Percentiles rank a stretch among this genome's conserved stretches.
These are phyloP conservation scores for Lumnitzera racemosa DNA, from an alignment of 345 rosid species.

Conservation along the genomic window DNA sequence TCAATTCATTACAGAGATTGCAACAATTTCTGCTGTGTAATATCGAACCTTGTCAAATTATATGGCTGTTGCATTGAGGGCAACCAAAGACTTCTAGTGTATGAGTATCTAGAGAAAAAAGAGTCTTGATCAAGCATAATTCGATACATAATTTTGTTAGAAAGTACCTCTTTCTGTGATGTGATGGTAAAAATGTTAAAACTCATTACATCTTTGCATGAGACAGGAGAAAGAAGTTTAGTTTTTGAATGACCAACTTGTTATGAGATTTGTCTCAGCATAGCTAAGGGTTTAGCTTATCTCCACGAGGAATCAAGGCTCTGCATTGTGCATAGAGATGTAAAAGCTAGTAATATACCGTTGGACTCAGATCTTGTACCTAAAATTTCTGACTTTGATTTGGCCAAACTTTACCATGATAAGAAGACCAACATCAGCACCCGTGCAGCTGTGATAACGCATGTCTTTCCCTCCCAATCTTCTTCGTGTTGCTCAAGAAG, in stretches of 20 bases:
- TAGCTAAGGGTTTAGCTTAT: conserved; percentile 55
- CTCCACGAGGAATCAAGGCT: conserved; percentile 59
- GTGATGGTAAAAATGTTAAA: too few species aligned
- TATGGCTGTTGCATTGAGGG: conserved; percentile 66
- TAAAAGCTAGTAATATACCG: conserved; percentile 43
- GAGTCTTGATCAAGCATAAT: conserved; percentile 69
- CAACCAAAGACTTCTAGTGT: conserved; percentile 47
- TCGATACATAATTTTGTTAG: conserved; percentile 19
- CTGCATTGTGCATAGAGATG: conserved; percentile 51
- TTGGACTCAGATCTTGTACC: conserved; percentile 44
- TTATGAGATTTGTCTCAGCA: conserved; percentile 38
- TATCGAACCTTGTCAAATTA: conserved; percentile 68
- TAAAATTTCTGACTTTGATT: conserved; percentile 55
- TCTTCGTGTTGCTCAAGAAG: too few species aligned
- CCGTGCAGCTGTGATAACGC: conserved; percentile 50
- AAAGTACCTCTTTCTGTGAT: background rate
- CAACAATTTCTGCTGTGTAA: conserved; percentile 52
- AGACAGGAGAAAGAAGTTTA: conserved; percentile 30
- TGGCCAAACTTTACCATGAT: conserved; percentile 54
- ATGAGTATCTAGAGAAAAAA: conserved; percentile 62
- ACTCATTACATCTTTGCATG: background rate
- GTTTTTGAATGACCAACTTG: conserved; percentile 32
- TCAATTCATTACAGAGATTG: conserved; percentile 68
- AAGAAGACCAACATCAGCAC: conserved; percentile 53
- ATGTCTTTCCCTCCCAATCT: conserved; percentile 6